Conservation (phyloP, 2,329 filamentous ascomycete genomes). For the Seiridium cupressi region DNA sequence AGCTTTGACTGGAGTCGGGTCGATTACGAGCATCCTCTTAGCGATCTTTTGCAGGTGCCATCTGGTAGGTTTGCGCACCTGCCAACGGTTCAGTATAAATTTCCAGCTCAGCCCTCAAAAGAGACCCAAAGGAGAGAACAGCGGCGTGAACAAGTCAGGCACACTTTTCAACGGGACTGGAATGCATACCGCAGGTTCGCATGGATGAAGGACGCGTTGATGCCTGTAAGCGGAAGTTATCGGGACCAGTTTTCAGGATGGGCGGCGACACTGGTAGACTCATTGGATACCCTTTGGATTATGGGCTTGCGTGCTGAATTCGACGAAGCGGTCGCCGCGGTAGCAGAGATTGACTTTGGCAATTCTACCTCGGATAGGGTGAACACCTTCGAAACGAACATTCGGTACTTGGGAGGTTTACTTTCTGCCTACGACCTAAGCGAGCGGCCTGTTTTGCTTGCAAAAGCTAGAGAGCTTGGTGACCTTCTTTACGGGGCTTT, state of each 20-base stretch:
- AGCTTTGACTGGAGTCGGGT: constrained; percentile 38
- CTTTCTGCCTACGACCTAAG: constrained; percentile 39
- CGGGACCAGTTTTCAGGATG: constrained; percentile 48
- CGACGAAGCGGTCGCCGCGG: constrained; percentile 42
- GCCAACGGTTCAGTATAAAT: constrained; percentile 35
- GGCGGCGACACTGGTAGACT: constrained; percentile 51
- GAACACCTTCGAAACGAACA: constrained; percentile 44
- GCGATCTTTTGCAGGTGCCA: too few species aligned
- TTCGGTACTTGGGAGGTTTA: constrained; percentile 42
- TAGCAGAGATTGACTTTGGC: constrained; percentile 45
- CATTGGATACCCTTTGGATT: constrained; percentile 49
- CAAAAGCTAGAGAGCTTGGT: constrained; percentile 43
- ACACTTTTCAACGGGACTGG: constrained; percentile 37
- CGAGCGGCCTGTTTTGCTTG: constrained; percentile 34
- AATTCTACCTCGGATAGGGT: constrained; percentile 30
- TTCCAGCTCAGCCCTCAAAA: constrained; percentile 19
- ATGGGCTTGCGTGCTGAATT: constrained; percentile 49
- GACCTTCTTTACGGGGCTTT: constrained; percentile 44
- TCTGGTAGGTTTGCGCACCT: constrained; percentile 19
- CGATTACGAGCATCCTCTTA: constrained; percentile 23
- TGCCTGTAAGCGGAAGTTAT: constrained; percentile 39
- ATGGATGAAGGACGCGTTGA: constrained; percentile 47
- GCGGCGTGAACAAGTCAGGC: constrained; percentile 30
- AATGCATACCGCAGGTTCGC: constrained; percentile 43
- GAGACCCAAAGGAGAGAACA: constrained; percentile 21